Conservation (phyloP, 345 rosid species). For the Schrenkiella parvula region DNA sequence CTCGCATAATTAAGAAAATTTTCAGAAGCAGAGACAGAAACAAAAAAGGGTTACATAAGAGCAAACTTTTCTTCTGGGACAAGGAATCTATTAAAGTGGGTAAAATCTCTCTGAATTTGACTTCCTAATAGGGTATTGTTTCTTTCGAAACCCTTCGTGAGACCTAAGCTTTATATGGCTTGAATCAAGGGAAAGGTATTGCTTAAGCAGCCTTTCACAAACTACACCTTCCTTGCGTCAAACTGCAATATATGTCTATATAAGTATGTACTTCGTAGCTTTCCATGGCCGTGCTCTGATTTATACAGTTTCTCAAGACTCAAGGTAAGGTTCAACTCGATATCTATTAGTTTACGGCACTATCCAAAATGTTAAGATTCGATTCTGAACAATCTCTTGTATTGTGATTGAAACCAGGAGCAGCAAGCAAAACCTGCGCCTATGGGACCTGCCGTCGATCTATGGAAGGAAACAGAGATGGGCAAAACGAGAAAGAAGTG, state of each 20-base stretch:
- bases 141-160: conserved; percentile 14
- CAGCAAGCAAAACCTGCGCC: neutral
- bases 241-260: neutral
- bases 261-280: neutral
- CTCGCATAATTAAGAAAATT: neutral
- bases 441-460: conserved; percentile 37
- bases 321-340: neutral
- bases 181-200: conserved; percentile 25
- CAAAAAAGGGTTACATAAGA: neutral
- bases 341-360: neutral
- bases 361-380: neutral
- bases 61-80: neutral
- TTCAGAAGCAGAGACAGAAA: neutral
- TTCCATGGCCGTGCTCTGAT: neutral
- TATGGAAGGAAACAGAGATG: conserved; percentile 57
- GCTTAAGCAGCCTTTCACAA: conserved; percentile 19
- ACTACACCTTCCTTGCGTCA: conserved; percentile 20
- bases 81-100: conserved; percentile 8
- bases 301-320: neutral
- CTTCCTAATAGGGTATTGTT: neutral
- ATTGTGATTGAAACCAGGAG: conserved; percentile 8
- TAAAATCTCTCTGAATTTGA: neutral
- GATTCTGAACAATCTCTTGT: neutral
- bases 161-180: conserved; percentile 1
- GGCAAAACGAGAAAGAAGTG: conserved; percentile 51